phyloP scores from a whole-genome alignment of 306 rosid genomes.

The Fragaria nilgerrensis region DNA sequence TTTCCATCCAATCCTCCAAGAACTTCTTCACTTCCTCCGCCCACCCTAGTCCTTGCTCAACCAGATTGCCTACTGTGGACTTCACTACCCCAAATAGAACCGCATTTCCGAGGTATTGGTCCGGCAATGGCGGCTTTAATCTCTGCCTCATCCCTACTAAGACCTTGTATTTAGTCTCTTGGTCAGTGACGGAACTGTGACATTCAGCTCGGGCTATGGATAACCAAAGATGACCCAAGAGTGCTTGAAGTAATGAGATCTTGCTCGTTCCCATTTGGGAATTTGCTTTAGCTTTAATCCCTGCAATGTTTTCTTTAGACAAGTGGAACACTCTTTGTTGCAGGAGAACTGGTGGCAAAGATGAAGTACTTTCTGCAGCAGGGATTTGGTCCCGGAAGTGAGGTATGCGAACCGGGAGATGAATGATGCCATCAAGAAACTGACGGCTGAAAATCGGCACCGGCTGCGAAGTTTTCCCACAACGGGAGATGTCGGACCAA shows the following conservation, averaged over 20 bases:
- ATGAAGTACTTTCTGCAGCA: not conserved
- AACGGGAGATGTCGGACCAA: slow-evolving; percentile 37
- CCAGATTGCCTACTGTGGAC: slow-evolving; percentile 28
- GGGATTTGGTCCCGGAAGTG: not conserved
- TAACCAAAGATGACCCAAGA: slow-evolving; percentile 33
- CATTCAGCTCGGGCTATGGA: slow-evolving; percentile 17
- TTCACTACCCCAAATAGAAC: not conserved
- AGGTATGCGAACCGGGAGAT: slow-evolving; percentile 2
- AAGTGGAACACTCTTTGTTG: slow-evolving; percentile 13
- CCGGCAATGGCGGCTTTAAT: slow-evolving; percentile 23
- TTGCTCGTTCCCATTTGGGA: not conserved
- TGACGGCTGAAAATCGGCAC: not conserved
- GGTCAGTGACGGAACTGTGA: not conserved
- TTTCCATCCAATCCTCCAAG: slow-evolving; percentile 31
- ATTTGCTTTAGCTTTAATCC: slow-evolving; percentile 19
- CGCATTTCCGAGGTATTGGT: slow-evolving; percentile 28
- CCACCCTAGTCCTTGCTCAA: slow-evolving; percentile 22
- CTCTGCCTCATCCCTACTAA: not conserved
- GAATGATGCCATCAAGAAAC: not conserved
- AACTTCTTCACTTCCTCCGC: not conserved
- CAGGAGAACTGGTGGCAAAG: not conserved
- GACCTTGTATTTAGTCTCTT: not conserved
- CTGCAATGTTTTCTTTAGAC: not conserved
- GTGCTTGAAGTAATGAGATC: slow-evolving; percentile 21
- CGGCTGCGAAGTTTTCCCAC: not conserved